Conservation (phyloP, 1,284 basidiomycete species). For the Fomitopsis schrenkii region DNA sequence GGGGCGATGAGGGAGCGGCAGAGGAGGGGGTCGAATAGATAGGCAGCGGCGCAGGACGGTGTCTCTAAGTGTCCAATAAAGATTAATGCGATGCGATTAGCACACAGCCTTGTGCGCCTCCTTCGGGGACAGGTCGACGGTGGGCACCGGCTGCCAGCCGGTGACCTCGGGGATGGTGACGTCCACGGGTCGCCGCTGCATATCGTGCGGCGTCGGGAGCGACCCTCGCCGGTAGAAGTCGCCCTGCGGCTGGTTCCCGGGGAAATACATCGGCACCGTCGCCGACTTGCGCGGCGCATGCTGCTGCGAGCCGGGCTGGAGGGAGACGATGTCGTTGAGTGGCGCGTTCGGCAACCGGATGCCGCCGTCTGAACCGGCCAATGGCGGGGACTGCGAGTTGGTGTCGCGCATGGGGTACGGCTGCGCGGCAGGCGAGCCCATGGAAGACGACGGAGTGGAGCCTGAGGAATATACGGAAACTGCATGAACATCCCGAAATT, state of each 20-base stretch:
- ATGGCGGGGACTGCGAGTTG: constrained; percentile 55
- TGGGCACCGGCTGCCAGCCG: constrained; percentile 36
- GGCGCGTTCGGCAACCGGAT: constrained; percentile 70
- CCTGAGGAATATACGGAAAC: constrained; percentile 64
- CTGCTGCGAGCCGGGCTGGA: constrained; percentile 27
- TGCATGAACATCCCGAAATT: constrained; percentile 22
- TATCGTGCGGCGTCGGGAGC: constrained; percentile 20
- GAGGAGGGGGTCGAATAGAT: constrained; percentile 3
- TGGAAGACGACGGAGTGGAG: constrained; percentile 60
- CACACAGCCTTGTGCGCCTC: constrained; percentile 23
- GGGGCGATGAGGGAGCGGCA: not conserved
- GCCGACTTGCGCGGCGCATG: constrained; percentile 38
- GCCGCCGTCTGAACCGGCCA: constrained; percentile 41
- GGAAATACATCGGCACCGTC: constrained; percentile 31
- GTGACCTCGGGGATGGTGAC: constrained; percentile 32
- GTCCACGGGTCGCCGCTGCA: constrained; percentile 17
- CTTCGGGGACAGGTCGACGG: constrained; percentile 27
- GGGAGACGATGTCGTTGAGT: constrained; percentile 57
- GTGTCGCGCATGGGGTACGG: constrained; percentile 56
- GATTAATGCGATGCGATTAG: not conserved
- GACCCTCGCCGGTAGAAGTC: constrained; percentile 28
- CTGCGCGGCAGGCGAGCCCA: constrained; percentile 54
- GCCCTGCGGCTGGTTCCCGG: constrained; percentile 18
- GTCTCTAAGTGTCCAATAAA: constrained; percentile 1
- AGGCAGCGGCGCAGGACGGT: constrained; percentile 3